Evolutionary conservation across 768 basidiomycete genomes (phyloP).

Genomic region (Leucogyrophana mollusca): DNA sequence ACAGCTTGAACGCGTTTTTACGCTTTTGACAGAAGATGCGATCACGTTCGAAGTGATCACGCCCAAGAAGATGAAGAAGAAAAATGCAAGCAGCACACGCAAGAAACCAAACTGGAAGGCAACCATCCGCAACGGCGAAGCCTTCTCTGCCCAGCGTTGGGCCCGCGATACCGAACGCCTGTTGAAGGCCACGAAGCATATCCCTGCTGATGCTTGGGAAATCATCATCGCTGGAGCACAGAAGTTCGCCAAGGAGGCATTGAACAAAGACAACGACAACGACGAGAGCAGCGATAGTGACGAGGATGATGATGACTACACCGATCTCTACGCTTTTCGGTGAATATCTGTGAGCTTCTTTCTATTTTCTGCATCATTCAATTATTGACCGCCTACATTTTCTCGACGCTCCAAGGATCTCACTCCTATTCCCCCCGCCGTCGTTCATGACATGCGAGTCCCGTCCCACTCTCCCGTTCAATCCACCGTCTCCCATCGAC

Average conservation of each 20-base stretch:
- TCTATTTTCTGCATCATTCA: too few relatives aligned
- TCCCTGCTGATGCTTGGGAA: not conserved
- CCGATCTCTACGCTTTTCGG: too few relatives aligned
- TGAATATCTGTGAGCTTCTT: too few relatives aligned
- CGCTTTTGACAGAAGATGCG: not conserved
- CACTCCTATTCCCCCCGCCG: too few relatives aligned
- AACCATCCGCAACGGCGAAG: not conserved
- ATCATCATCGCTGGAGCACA: not conserved
- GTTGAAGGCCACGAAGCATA: not conserved
- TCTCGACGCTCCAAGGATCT: too few relatives aligned
- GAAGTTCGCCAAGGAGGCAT: not conserved
- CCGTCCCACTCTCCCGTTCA: constrained; percentile 22
- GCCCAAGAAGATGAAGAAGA: constrained; percentile 1
- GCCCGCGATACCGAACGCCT: not conserved
- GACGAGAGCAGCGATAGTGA: not conserved
- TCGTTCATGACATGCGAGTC: constrained; percentile 47
- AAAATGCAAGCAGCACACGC: not conserved
- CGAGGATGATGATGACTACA: not conserved
- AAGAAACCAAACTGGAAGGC: not conserved
- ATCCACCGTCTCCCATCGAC: constrained; percentile 11
- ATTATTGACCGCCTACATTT: too few relatives aligned
- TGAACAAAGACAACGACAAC: not conserved
- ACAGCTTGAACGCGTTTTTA: not conserved
- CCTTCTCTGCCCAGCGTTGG: not conserved
- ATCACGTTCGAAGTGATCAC: not conserved